Evolutionary conservation across 805 yeast species (phyloP), one percentile per base, ranked within the genome.

Genomic region (Wickerhamiella musiphila): DNA sequence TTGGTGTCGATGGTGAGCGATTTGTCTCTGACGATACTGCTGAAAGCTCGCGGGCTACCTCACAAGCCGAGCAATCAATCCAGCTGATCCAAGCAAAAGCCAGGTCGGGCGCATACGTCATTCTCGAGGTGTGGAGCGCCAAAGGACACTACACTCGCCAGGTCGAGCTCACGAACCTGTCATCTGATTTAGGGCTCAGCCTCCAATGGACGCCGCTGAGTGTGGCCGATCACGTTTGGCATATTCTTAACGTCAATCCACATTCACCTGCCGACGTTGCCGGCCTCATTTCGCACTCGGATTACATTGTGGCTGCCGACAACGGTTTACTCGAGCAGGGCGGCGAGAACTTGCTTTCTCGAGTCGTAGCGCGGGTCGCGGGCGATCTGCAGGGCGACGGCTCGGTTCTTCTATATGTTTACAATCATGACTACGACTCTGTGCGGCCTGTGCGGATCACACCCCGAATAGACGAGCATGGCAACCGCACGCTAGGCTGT

Each of bases 261-360:
- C 67, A 68, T 35, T 69, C 83, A 1, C 94, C 95, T 1, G 94
- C 94, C 0, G 76, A 75, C 41, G 57, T 57, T 31, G 81, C 94
- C 0, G 93, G 90, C 11, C 64, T 86, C 25, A 62, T 79, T 22
- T 83, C 94, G 1, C 78, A 78, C 44, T 66, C 82, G 2, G 98
- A 86, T 51, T 86, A 79, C 50, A 73, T 86, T 29, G 70, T 86
- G 31, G 94, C 92, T 5, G 76, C 84, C 11, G 78, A 77, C 35
- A 90, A 79, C 40, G 95, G 95, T 0, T 57, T 81, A 24, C 58
- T 86, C 35, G 73, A 81, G 2, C 70, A 77, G 1, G 95, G 94
- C 7, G 94, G 94, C 9, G 94, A 84, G 53, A 71, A 75, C 18
- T 54, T 81, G 18, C 56, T 84, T 33, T 73, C 82, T 2, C 63